phyloP scores from a whole-genome alignment of 2,329 filamentous ascomycete species.

The Aspergillus intermedius region DNA sequence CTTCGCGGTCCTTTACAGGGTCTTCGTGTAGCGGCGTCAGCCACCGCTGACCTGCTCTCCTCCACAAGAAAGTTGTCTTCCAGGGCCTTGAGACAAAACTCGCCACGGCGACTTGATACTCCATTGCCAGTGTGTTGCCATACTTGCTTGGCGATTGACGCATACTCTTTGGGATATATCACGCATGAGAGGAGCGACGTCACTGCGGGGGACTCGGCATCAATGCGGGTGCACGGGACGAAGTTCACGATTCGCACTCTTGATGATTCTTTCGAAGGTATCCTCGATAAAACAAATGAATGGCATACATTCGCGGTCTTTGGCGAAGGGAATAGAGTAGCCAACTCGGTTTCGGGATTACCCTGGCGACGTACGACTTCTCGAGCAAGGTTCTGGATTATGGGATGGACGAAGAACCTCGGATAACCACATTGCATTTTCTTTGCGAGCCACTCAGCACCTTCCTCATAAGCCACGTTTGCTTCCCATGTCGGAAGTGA shows the following conservation, averaged over 20 bases:
- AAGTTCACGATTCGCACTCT: constrained; percentile 50
- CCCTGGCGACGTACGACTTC: constrained; percentile 59
- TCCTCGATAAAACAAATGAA: constrained; percentile 57
- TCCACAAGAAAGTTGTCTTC: constrained; percentile 61
- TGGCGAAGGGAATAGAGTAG: constrained; percentile 75
- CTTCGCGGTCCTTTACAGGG: constrained; percentile 66
- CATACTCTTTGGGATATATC: constrained; percentile 61
- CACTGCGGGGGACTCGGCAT: constrained; percentile 51
- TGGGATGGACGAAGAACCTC: constrained; percentile 85
- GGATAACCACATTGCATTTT: constrained; percentile 90
- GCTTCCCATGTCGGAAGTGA: constrained; percentile 88
- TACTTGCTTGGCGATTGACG: constrained; percentile 76
- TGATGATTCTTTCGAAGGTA: constrained; percentile 29
- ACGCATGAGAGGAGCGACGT: constrained; percentile 62
- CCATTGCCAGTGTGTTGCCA: constrained; percentile 97
- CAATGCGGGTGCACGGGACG: constrained; percentile 56
- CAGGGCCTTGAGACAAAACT: constrained; percentile 76
- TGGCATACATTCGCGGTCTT: constrained; percentile 65
- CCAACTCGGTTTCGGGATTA: constrained; percentile 50
- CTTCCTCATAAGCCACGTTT: constrained; percentile 92
- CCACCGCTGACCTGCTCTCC: constrained; percentile 25
- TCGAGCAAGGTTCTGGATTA: constrained; percentile 65
- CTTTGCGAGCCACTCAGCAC: constrained; percentile 74
- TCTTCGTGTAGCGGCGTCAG: constrained; percentile 22
- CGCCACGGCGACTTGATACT: constrained; percentile 80